Evolutionary conservation across 1,284 basidiomycete species (phyloP).

Genomic region (Jaminaea rosea): DNA sequence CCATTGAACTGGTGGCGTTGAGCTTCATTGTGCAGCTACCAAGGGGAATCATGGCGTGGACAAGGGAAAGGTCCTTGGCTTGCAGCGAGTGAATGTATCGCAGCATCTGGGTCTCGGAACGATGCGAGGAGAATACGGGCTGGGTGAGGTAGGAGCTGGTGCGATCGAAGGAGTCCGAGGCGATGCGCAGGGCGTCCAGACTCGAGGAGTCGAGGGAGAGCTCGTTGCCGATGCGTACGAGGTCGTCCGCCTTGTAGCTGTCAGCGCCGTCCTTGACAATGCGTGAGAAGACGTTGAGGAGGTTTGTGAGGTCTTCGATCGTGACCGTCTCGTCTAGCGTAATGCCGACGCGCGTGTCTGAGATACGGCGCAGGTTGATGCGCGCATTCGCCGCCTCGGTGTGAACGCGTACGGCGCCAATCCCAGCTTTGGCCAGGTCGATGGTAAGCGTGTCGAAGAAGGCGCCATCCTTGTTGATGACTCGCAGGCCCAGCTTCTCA

Average conservation of each 20-base stretch:
- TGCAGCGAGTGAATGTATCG: conserved; percentile 81
- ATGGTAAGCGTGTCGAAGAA: conserved; percentile 96
- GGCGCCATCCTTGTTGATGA: conserved; percentile 51
- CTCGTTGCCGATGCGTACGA: conserved; percentile 21
- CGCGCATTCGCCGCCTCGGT: conserved; percentile 58
- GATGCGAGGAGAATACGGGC: conserved; percentile 77
- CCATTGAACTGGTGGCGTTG: conserved; percentile 68
- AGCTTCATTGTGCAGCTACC: conserved; percentile 58
- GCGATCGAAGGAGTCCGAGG: conserved; percentile 54
- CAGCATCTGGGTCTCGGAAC: conserved; percentile 95
- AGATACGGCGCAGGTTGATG: conserved; percentile 77
- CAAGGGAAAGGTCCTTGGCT: conserved; percentile 85
- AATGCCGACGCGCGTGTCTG: conserved; percentile 69
- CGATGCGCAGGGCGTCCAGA: conserved; percentile 28
- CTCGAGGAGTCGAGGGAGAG: conserved; percentile 24
- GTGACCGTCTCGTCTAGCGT: conserved; percentile 87
- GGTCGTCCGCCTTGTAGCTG: conserved; percentile 31
- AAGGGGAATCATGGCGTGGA: conserved; percentile 93
- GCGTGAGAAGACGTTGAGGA: conserved; percentile 73
- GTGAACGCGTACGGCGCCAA: conserved; percentile 63
- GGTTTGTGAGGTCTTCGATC: conserved; percentile 55
- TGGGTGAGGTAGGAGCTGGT: conserved; percentile 71
- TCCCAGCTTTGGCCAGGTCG: conserved; percentile 59
- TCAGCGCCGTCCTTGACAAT: conserved; percentile 48
- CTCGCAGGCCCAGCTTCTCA: conserved; percentile 62